A percentile compares a stretch with the other conserved stretches of the same genome.
Conservation (phyloP, 768 basidiomycete genomes). For the Cubamyces sp. region DNA sequence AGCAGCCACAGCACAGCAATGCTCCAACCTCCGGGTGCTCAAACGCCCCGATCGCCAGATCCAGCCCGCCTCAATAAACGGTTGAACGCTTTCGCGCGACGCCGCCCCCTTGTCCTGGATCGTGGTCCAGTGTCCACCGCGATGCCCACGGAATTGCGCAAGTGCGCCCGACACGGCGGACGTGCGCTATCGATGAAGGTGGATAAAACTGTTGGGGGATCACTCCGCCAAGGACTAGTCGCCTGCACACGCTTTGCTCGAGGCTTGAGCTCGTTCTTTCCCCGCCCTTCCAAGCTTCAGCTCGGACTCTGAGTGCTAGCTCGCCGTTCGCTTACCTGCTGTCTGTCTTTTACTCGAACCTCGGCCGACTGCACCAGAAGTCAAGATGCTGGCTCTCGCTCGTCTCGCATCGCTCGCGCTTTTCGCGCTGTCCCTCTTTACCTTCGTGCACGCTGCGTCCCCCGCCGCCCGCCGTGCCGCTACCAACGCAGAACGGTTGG, state of each 20-base stretch:
- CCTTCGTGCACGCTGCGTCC: conserved; percentile 10
- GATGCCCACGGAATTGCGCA: neutral
- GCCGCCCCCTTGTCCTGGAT: conserved; percentile 1
- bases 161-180: neutral
- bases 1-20: conserved; percentile 10
- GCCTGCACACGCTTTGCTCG: neutral
- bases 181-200: neutral
- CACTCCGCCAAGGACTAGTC: neutral
- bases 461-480: conserved; percentile 6
- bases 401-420: conserved; percentile 21
- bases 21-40: neutral
- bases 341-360: neutral
- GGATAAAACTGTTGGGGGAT: neutral
- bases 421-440: conserved; percentile 22
- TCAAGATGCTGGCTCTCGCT: conserved; percentile 20
- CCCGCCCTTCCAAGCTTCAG: neutral
- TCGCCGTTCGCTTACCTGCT: neutral
- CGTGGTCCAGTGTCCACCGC: no score
- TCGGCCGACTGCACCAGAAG: neutral
- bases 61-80: conserved; percentile 1
- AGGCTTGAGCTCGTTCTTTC: neutral
- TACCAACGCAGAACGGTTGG: conserved; percentile 23
- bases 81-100: conserved; percentile 2
- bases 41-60: conserved; percentile 5
- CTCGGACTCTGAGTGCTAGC: neutral